A percentile compares a stretch with the other conserved stretches of the same genome.
These are phyloP conservation scores for Emiliania huxleyi DNA, from an alignment of 78 protist genomes.

Conservation along the genomic window DNA sequence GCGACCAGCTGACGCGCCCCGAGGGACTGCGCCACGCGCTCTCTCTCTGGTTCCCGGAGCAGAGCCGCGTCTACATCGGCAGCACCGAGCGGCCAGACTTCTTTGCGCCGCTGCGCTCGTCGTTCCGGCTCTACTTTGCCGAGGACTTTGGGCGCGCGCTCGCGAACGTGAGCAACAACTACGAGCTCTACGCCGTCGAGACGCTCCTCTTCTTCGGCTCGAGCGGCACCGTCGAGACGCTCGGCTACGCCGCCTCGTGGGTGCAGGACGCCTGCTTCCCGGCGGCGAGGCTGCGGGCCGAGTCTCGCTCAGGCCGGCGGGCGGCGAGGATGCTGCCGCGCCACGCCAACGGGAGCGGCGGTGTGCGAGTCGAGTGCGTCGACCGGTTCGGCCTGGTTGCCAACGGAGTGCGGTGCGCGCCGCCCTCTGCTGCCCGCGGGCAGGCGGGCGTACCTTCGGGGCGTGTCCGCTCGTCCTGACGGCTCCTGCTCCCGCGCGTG, in stretches of 20 bases:
- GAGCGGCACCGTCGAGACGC: neutral
- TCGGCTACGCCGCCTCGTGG: neutral
- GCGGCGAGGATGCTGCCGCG: neutral
- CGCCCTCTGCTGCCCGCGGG: neutral
- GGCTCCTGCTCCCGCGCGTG: neutral
- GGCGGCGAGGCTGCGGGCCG: neutral
- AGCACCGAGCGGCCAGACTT: neutral
- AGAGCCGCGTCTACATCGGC: neutral
- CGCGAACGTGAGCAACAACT: neutral
- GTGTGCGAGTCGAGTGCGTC: neutral
- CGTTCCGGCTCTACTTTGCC: neutral
- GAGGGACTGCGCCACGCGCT: neutral
- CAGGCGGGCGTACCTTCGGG: neutral
- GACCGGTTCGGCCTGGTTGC: neutral
- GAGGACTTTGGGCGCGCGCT: neutral
- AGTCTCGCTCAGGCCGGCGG: neutral
- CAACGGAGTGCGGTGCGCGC: neutral
- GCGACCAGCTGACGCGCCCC: neutral
- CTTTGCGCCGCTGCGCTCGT: neutral
- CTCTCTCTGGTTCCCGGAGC: neutral
- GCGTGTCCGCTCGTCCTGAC: neutral
- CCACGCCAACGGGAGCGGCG: too few species aligned
- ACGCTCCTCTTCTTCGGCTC: slow-evolving; percentile 6
- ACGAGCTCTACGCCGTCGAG: neutral
- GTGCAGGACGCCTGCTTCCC: neutral